Conservation (phyloP, 1,284 basidiomycete genomes). For the Lentinula novae-zelandiae region DNA sequence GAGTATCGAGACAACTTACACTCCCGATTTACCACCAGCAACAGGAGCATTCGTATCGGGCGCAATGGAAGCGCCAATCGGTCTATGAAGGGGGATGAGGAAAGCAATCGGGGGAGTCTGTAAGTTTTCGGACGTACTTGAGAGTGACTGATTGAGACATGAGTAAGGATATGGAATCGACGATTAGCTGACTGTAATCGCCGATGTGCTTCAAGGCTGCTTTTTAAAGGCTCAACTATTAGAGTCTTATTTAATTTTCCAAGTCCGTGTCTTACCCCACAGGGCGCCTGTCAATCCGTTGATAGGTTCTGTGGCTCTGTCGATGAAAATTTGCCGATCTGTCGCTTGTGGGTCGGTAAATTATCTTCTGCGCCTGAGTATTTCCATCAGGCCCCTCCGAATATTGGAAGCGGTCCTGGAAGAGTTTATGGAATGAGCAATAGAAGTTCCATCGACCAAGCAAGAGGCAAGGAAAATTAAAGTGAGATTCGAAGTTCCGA, state of each 20-base stretch:
- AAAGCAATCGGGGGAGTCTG: neutral
- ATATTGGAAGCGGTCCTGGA: neutral
- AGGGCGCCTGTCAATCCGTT: neutral
- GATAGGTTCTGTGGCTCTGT: too few relatives aligned
- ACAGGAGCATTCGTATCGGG: neutral
- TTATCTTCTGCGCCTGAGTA: neutral
- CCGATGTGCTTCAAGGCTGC: neutral
- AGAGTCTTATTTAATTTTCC: neutral
- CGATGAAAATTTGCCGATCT: neutral
- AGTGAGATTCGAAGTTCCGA: too few relatives aligned
- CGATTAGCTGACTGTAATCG: neutral
- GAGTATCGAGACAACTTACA: neutral
- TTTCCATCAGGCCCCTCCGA: neutral
- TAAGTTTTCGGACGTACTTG: neutral
- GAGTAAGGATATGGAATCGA: neutral
- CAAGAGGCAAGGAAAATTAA: too few relatives aligned
- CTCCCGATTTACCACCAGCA: neutral
- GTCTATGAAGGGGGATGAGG: neutral
- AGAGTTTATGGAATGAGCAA: neutral
- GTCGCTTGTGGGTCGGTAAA: neutral
- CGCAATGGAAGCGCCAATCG: neutral
- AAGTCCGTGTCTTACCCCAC: neutral
- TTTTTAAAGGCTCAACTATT: neutral
- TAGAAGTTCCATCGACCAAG: too few relatives aligned
- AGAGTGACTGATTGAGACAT: neutral